These are phyloP conservation scores for Diutina ranongensis DNA, from an alignment of 1,139 yeast species.

Conservation along the genomic window DNA sequence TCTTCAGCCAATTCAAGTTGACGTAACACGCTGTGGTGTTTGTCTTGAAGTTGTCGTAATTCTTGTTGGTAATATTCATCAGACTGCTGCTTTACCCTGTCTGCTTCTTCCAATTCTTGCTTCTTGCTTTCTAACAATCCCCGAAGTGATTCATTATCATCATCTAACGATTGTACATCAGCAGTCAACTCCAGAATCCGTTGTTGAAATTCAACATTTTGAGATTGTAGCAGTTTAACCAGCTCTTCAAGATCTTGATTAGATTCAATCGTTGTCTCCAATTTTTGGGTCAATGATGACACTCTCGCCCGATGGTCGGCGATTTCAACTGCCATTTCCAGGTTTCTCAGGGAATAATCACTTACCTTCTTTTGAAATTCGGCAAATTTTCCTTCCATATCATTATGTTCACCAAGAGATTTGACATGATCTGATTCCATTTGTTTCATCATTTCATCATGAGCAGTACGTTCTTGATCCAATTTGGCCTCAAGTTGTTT, in stretches of 20 bases:
- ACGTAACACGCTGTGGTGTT: not conserved
- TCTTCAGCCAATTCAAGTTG: not conserved
- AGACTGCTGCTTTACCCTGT: not conserved
- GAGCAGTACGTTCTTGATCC: not conserved
- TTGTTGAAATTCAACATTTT: not conserved
- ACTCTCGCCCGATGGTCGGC: constrained; percentile 4
- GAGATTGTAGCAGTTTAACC: not conserved
- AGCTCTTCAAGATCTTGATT: not conserved
- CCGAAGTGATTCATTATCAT: constrained; percentile 2
- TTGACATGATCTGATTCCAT: not conserved
- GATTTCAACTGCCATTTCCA: constrained; percentile 3
- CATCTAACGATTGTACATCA: not conserved
- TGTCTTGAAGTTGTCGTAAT: not conserved
- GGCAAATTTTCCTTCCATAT: not conserved
- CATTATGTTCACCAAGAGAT: not conserved
- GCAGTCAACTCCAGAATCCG: not conserved
- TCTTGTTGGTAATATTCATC: not conserved
- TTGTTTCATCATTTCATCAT: not conserved
- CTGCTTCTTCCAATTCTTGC: not conserved
- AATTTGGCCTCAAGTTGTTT: not conserved
- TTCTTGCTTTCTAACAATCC: not conserved
- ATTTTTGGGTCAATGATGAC: not conserved
- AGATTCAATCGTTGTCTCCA: not conserved
- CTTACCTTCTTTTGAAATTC: not conserved
- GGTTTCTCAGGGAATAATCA: constrained; percentile 1